These are phyloP conservation scores for Gossypium trilobum DNA, from an alignment of 441 rosid genomes.

Conservation along the genomic window DNA sequence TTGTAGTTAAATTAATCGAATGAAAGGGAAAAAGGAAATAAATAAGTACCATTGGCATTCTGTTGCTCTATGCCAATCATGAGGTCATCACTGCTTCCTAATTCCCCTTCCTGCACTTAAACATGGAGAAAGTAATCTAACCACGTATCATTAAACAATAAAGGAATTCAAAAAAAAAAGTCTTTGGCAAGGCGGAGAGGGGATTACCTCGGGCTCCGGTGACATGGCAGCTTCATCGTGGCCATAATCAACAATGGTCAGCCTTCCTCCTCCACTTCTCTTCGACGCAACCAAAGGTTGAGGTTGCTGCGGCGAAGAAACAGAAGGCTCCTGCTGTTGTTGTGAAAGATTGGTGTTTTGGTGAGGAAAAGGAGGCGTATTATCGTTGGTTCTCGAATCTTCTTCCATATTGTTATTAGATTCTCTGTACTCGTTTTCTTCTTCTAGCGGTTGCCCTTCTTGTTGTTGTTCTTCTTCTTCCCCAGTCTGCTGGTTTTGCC, in stretches of 20 bases:
- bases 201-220: constrained; percentile 51
- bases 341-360: constrained; percentile 23
- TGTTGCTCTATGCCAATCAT: constrained; percentile 24
- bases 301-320: constrained; percentile 22
- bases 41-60: constrained; percentile 25
- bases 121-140: constrained; percentile 7
- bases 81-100: constrained; percentile 16
- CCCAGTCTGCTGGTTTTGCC: background rate
- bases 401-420: constrained; percentile 27
- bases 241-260: constrained; percentile 59
- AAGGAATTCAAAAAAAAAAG: background rate
- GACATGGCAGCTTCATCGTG: constrained; percentile 64
- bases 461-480: constrained; percentile 2
- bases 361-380: constrained; percentile 10
- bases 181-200: background rate
- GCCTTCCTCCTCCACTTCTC: constrained; percentile 32
- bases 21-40: background rate
- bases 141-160: background rate
- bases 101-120: constrained; percentile 45
- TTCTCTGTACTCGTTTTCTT: constrained; percentile 28
- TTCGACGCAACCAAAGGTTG: constrained; percentile 15
- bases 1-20: background rate
- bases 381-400: constrained; percentile 19
- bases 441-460: constrained; percentile 18
- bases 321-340: constrained; percentile 17